phyloP scores from a whole-genome alignment of 2,329 filamentous ascomycete genomes.

The Trichophyton simii region DNA sequence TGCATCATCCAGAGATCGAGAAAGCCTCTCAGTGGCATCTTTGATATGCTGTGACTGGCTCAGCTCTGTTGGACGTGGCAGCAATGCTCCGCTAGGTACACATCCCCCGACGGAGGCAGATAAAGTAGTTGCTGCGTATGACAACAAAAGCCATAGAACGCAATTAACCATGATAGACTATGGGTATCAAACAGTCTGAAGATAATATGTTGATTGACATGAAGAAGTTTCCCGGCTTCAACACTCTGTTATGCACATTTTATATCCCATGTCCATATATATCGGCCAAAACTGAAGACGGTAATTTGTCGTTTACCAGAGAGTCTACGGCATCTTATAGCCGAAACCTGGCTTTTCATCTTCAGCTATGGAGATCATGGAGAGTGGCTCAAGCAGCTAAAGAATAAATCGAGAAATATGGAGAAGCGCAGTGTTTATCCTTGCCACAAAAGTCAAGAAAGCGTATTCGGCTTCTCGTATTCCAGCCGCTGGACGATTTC shows the following conservation, averaged over 20 bases:
- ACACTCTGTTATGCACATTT: background rate
- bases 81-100: slow-evolving; percentile 6
- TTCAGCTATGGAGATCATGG: background rate
- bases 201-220: background rate
- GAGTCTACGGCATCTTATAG: background rate
- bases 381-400: too few species aligned
- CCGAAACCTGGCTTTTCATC: background rate
- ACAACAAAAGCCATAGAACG: background rate
- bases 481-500: background rate
- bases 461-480: background rate
- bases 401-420: background rate
- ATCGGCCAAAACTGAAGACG: background rate
- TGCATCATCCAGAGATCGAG: slow-evolving; percentile 20
- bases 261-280: background rate
- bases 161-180: background rate
- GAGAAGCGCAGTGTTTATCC: background rate
- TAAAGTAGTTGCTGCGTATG: background rate
- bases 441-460: background rate
- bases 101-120: background rate
- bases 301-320: background rate
- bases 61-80: slow-evolving; percentile 24
- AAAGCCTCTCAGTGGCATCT: slow-evolving; percentile 21
- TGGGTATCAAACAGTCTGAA: background rate
- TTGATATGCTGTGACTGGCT: slow-evolving; percentile 19
- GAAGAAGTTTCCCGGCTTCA: background rate